Evolutionary conservation across 768 basidiomycete species (phyloP).

Genomic region (Trametes cubensis): DNA sequence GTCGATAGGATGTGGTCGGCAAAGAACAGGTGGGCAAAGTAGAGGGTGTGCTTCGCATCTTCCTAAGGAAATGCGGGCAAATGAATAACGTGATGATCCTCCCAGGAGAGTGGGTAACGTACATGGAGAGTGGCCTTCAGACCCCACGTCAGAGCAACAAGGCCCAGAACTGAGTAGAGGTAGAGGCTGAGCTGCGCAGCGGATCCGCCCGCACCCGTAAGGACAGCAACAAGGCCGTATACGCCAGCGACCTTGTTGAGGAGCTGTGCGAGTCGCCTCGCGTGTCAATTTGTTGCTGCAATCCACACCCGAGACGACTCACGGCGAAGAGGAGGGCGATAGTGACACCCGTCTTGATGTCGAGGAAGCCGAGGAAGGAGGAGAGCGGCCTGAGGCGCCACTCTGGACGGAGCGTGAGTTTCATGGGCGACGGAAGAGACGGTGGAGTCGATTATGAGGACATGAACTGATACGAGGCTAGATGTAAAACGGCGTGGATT

Average conservation of each 20-base stretch:
- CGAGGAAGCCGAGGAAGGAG: constrained; percentile 84
- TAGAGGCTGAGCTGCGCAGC: constrained; percentile 91
- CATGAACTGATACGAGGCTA: constrained; percentile 15
- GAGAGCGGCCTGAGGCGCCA: constrained; percentile 81
- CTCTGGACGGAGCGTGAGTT: constrained; percentile 79
- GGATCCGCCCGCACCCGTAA: constrained; percentile 92
- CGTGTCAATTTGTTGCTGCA: constrained; percentile 17
- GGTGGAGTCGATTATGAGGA: constrained; percentile 13
- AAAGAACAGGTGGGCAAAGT: constrained; percentile 90
- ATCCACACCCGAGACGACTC: constrained; percentile 37
- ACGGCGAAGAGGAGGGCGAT: constrained; percentile 90
- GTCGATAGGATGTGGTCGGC: constrained; percentile 91
- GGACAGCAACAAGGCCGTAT: constrained; percentile 90
- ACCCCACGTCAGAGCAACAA: constrained; percentile 85
- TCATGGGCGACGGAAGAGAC: constrained; percentile 39
- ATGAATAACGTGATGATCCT: constrained; percentile 13
- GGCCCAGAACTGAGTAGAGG: constrained; percentile 84
- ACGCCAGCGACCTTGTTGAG: constrained; percentile 98
- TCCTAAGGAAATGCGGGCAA: constrained; percentile 57
- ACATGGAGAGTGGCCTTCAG: constrained; percentile 84
- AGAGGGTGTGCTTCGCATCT: constrained; percentile 79
- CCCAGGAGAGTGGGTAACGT: constrained; percentile 35
- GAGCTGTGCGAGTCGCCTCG: constrained; percentile 47
- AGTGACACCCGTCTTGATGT: constrained; percentile 92
- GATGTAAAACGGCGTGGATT: neutral